Evolutionary conservation across 352 stramenopile genomes (phyloP).

Genomic region (Peronospora destructor): DNA sequence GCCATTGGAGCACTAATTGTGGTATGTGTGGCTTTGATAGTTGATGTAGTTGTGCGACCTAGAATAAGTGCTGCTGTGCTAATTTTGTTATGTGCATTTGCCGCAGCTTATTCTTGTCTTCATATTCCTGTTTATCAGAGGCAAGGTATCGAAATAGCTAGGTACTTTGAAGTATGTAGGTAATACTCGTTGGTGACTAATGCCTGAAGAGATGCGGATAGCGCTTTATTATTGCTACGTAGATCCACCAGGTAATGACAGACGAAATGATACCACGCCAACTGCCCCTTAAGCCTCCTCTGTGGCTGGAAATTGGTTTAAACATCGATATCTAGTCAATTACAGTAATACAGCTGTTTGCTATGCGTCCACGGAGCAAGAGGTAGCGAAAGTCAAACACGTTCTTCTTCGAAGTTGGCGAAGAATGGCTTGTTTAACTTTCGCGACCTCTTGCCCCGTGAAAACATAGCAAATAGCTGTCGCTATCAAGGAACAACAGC

Average conservation of each 20-base stretch:
- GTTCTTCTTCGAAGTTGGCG: no score
- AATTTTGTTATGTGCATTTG: constrained; percentile 1
- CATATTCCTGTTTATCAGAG: constrained; percentile 50
- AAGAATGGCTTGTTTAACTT: no score
- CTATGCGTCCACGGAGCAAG: no score
- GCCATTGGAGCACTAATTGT: constrained; percentile 57
- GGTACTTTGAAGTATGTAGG: constrained; percentile 3
- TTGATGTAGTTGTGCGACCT: neutral
- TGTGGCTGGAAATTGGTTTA: no score
- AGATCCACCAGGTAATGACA: constrained; percentile 13
- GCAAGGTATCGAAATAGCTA: constrained; percentile 40
- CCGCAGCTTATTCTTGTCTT: constrained; percentile 39
- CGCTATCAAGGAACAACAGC: no score
- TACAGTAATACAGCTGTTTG: no score
- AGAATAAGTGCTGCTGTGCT: neutral
- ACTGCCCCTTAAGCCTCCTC: no score
- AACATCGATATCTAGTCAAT: no score
- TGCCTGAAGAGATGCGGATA: constrained; percentile 1
- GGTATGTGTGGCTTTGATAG: constrained; percentile 30
- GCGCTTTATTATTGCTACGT: constrained; percentile 24
- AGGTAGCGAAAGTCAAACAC: no score
- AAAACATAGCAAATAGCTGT: no score
- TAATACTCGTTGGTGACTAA: constrained; percentile 3
- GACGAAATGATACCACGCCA: no score
- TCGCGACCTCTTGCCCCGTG: no score